Percentiles rank a stretch among this genome's conserved stretches.
These are phyloP conservation scores for Vigna unguiculata DNA, from an alignment of 306 rosid species.

Conservation along the genomic window DNA sequence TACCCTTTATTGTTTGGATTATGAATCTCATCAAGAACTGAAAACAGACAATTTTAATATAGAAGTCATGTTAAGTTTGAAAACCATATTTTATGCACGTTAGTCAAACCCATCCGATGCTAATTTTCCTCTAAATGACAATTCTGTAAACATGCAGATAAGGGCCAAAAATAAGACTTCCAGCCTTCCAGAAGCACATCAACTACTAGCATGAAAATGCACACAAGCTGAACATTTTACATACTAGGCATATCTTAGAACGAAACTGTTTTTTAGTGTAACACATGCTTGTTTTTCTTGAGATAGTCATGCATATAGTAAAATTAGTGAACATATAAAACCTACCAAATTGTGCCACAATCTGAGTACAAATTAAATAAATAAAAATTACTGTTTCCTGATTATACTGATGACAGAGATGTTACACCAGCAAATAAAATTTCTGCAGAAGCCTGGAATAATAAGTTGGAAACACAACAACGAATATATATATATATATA, in stretches of 20 bases:
- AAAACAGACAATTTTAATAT: slow-evolving; percentile 14
- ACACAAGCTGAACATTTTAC: not conserved
- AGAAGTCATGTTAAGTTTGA: slow-evolving; percentile 15
- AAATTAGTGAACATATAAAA: slow-evolving; percentile 1
- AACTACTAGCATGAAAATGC: slow-evolving; percentile 10
- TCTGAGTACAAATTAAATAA: not conserved
- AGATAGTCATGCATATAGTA: not conserved
- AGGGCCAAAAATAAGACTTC: not conserved
- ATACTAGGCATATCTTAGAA: not conserved
- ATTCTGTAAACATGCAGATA: not conserved
- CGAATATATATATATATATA: too few relatives aligned
- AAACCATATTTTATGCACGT: not conserved
- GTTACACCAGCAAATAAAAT: slow-evolving; percentile 19
- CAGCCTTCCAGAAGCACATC: slow-evolving; percentile 3
- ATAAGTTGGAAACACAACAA: not conserved
- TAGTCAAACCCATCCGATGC: not conserved
- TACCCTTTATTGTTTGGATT: slow-evolving; percentile 1
- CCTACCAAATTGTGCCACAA: not conserved
- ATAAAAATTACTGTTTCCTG: not conserved
- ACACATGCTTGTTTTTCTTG: not conserved
- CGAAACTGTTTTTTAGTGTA: not conserved
- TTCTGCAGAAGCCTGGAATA: slow-evolving; percentile 4
- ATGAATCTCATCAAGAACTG: not conserved
- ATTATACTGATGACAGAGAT: not conserved
- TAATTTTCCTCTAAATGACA: not conserved